Percentiles rank a stretch among this genome's conserved stretches.
Evolutionary conservation across 495 filamentous ascomycete genomes (phyloP).

Genomic region (Penicillium argentinense): DNA sequence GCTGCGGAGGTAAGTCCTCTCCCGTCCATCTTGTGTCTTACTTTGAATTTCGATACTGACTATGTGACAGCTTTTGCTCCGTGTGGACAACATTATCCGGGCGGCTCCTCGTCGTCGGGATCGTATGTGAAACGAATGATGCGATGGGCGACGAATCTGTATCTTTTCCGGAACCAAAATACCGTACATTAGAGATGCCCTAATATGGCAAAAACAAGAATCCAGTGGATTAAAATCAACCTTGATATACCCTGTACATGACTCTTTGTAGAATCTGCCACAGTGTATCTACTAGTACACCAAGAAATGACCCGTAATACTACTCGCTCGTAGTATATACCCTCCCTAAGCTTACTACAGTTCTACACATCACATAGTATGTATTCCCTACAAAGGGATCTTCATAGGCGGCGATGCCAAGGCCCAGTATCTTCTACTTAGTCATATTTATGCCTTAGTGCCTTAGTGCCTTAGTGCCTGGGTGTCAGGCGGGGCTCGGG

Average conservation of each 20-base stretch:
- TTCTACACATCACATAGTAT: no score
- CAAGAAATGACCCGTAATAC: not conserved
- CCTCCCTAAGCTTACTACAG: no score
- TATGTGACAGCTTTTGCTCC: slow-evolving; percentile 70
- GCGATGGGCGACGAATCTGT: slow-evolving; percentile 19
- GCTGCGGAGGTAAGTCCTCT: slow-evolving; percentile 78
- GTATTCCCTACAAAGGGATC: no score
- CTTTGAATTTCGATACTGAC: no score
- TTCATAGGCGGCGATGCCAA: no score
- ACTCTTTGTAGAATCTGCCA: no score
- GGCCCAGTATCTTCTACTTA: no score
- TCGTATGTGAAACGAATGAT: slow-evolving; percentile 56
- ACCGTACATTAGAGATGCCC: slow-evolving; percentile 14
- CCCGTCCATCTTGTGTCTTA: no score
- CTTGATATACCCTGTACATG: no score
- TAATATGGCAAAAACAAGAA: slow-evolving; percentile 12
- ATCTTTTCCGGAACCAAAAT: slow-evolving; percentile 8
- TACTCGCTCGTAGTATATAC: no score
- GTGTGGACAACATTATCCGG: slow-evolving; percentile 86
- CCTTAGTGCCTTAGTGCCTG: not conserved
- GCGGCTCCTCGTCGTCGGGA: slow-evolving; percentile 73
- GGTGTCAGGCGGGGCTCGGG: not conserved
- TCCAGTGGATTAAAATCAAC: no score
- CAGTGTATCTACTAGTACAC: slow-evolving; percentile 5
- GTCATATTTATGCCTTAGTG: not conserved